Evolutionary conservation across 768 basidiomycete species (phyloP).

Genomic region (Tulasnella sp.): DNA sequence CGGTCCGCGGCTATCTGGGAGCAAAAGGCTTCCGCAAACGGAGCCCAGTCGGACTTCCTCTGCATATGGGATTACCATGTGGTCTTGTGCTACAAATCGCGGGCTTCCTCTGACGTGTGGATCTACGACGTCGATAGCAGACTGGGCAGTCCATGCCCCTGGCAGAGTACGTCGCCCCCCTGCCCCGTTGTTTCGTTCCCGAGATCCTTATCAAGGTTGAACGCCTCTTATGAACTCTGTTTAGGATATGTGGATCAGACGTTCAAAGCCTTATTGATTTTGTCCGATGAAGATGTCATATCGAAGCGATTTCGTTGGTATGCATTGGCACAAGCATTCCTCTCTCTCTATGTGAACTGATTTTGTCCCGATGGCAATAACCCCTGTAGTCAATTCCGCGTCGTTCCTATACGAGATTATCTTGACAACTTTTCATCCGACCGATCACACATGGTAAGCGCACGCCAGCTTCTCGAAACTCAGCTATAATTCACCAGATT

Average conservation of each 20-base stretch:
- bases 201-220: constrained; percentile 20
- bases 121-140: constrained; percentile 60
- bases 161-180: constrained; percentile 37
- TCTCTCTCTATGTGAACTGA: neutral
- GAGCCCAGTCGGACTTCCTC: constrained; percentile 24
- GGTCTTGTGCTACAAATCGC: constrained; percentile 30
- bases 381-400: constrained; percentile 58
- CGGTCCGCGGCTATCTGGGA: constrained; percentile 57
- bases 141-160: constrained; percentile 40
- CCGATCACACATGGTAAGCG: constrained; percentile 59
- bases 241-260: neutral
- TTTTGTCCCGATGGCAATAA: too few relatives aligned
- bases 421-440: constrained; percentile 60
- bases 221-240: constrained; percentile 7
- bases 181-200: constrained; percentile 1
- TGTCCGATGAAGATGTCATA: neutral
- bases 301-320: neutral
- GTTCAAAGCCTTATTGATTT: neutral
- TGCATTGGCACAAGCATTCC: neutral
- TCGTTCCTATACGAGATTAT: constrained; percentile 42
- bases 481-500: neutral
- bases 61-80: constrained; percentile 74
- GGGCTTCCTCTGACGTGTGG: constrained; percentile 31
- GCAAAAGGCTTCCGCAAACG: constrained; percentile 37
- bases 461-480: neutral